Conservation (phyloP, 2,329 filamentous ascomycete species). For the Penicillium sp. region DNA sequence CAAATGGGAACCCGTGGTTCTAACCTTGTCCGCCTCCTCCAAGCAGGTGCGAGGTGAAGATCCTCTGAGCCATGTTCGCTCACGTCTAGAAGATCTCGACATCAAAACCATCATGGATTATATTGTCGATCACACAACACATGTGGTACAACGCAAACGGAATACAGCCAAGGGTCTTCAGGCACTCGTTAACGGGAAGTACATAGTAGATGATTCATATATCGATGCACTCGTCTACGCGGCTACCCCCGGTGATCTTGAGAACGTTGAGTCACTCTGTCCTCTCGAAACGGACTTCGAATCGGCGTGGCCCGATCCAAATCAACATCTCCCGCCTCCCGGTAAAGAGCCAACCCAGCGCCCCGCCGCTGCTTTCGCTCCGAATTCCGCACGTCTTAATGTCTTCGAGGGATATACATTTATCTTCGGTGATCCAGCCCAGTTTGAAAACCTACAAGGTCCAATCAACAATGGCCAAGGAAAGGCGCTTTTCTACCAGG, state of each 20-base stretch:
- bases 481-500: constrained; percentile 70
- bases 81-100: constrained; percentile 76
- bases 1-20: constrained; percentile 75
- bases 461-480: constrained; percentile 78
- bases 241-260: constrained; percentile 53
- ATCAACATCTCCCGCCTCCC: constrained; percentile 68
- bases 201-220: constrained; percentile 72
- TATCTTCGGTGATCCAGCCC: constrained; percentile 74
- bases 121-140: constrained; percentile 69
- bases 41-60: constrained; percentile 66
- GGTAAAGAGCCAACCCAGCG: constrained; percentile 73
- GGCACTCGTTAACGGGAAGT: constrained; percentile 76
- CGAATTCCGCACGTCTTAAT: constrained; percentile 63
- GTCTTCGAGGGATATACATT: constrained; percentile 89
- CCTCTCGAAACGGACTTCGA: constrained; percentile 78
- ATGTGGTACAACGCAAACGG: constrained; percentile 83
- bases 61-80: constrained; percentile 61
- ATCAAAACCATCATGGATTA: constrained; percentile 81
- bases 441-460: constrained; percentile 72
- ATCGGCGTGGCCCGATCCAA: constrained; percentile 71
- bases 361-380: constrained; percentile 68
- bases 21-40: constrained; percentile 75
- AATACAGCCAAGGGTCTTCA: constrained; percentile 87
- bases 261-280: constrained; percentile 53
- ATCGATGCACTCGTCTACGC: constrained; percentile 69